Conservation (phyloP, 1,284 basidiomycete species). For the Cystobasidium sp. region DNA sequence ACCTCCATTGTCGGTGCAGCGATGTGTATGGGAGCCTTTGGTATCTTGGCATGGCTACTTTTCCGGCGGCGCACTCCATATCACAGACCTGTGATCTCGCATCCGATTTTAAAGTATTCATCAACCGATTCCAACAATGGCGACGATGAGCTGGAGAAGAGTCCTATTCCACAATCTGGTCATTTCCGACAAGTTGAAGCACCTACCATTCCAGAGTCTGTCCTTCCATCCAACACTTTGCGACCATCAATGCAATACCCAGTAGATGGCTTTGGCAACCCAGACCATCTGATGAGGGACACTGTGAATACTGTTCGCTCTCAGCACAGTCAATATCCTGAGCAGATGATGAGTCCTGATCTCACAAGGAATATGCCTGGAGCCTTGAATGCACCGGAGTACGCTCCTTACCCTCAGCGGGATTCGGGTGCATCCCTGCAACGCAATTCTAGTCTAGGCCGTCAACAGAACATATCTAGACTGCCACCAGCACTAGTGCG, state of each 20-base stretch:
- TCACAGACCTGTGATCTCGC: conserved; percentile 25
- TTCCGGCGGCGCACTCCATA: conserved; percentile 14
- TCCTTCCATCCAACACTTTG: conserved; percentile 24
- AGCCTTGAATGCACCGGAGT: background rate
- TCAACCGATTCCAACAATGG: conserved; percentile 12
- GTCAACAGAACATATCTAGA: background rate
- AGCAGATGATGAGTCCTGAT: conserved; percentile 1
- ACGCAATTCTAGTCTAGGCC: background rate
- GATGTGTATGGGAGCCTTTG: conserved; percentile 37
- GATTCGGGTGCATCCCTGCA: background rate
- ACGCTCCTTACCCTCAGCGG: background rate
- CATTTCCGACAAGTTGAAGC: conserved; percentile 15
- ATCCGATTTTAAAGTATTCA: conserved; percentile 17
- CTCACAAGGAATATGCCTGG: conserved; percentile 7
- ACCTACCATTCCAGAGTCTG: conserved; percentile 33
- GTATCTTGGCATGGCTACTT: conserved; percentile 17
- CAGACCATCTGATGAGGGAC: background rate
- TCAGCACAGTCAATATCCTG: background rate
- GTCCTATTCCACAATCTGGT: background rate
- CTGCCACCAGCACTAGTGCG: background rate
- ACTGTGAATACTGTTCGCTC: background rate
- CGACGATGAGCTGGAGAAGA: conserved; percentile 15
- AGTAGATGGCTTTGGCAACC: conserved; percentile 1
- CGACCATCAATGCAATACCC: conserved; percentile 16
- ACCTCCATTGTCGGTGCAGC: conserved; percentile 33